A percentile compares a stretch with the other conserved stretches of the same genome.
phyloP scores from a whole-genome alignment of 306 rosid species.

The Rosa rugosa region DNA sequence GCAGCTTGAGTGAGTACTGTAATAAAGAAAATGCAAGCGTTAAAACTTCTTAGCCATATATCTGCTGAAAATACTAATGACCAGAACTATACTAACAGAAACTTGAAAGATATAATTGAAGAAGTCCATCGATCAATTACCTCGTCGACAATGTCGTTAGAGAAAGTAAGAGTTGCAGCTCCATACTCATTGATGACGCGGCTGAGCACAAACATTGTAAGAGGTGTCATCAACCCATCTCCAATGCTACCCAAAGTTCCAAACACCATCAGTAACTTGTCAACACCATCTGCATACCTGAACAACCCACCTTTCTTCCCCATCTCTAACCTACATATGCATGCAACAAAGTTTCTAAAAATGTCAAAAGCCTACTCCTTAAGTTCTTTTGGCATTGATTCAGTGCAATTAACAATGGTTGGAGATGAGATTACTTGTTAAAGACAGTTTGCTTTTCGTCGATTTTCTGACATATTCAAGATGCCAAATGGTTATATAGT shows the following conservation, averaged over 20 bases:
- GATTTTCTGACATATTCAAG: neutral
- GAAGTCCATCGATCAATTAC: slow-evolving; percentile 17
- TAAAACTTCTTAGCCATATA: neutral
- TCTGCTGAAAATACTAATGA: neutral
- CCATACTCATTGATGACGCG: slow-evolving; percentile 63
- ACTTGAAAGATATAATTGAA: neutral
- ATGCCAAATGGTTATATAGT: slow-evolving; percentile 2
- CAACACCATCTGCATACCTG: slow-evolving; percentile 61
- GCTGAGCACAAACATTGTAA: slow-evolving; percentile 73
- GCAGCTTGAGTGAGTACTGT: slow-evolving; percentile 60
- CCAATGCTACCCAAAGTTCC: slow-evolving; percentile 79
- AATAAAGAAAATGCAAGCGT: neutral
- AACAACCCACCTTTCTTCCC: slow-evolving; percentile 45
- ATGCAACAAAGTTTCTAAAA: neutral
- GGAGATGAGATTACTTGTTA: neutral
- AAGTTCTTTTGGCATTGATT: neutral
- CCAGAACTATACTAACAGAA: neutral
- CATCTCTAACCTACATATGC: slow-evolving; percentile 31
- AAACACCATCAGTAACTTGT: slow-evolving; percentile 54
- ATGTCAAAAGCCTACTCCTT: neutral
- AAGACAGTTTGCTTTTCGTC: neutral
- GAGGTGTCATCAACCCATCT: slow-evolving; percentile 69
- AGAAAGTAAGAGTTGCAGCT: slow-evolving; percentile 27
- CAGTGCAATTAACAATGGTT: neutral
- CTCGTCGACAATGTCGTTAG: slow-evolving; percentile 45